Percentiles rank a stretch among this genome's conserved stretches.
Evolutionary conservation across 2,329 filamentous ascomycete species (phyloP).

Genomic region (Cladosporium sp.): DNA sequence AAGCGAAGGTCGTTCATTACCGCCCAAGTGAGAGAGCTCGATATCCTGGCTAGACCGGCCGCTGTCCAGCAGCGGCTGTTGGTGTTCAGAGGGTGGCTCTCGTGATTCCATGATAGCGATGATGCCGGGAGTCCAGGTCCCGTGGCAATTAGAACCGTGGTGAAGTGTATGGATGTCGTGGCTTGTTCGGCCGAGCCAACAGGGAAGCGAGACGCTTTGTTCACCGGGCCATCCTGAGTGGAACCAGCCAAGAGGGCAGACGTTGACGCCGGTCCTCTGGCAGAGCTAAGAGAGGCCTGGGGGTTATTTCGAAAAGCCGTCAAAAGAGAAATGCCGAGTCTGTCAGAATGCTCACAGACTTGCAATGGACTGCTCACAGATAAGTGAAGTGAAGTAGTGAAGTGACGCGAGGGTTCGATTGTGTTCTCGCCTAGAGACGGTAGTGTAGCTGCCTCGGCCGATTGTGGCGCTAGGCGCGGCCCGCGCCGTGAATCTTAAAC

Average conservation of each 20-base stretch:
- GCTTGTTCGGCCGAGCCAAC: constrained; percentile 1
- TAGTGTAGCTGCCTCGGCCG: no score
- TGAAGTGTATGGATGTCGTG: constrained; percentile 10
- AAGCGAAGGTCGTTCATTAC: constrained; percentile 18
- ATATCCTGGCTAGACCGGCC: constrained; percentile 17
- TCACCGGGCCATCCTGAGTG: constrained; percentile 10
- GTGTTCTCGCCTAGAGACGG: no score
- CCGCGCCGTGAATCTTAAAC: no score
- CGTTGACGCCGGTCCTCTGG: not conserved
- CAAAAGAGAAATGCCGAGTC: no score
- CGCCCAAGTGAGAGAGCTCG: constrained; percentile 18
- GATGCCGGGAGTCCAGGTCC: constrained; percentile 5
- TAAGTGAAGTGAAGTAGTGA: no score
- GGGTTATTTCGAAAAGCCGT: no score
- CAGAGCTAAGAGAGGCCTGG: no score
- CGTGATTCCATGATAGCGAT: constrained; percentile 1
- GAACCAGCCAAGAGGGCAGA: constrained; percentile 7
- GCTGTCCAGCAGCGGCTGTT: constrained; percentile 21
- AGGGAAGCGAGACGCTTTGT: constrained; percentile 12
- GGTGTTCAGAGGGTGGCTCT: constrained; percentile 13
- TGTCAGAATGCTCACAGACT: no score
- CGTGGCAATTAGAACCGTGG: not conserved
- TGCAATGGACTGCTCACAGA: no score
- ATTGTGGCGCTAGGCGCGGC: no score
- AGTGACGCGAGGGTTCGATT: no score